Conservation (phyloP, 129 eudicot species). For the Scalesia atractyloides region DNA sequence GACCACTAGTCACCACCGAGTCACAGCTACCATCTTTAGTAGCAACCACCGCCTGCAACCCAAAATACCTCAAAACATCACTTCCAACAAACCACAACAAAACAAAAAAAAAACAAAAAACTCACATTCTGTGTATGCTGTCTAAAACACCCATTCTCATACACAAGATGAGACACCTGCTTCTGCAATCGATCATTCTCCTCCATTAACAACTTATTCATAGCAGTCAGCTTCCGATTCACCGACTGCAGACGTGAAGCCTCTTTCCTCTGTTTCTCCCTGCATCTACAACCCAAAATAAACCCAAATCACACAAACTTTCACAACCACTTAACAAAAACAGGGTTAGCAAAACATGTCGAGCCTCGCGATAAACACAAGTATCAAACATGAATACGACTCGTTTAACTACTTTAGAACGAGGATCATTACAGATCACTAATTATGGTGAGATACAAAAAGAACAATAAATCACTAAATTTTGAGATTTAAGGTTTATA, state of each 20-base stretch:
- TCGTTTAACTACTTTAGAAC: too few relatives aligned
- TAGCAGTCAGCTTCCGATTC: conserved; percentile 87
- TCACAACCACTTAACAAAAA: neutral
- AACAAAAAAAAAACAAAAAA: neutral
- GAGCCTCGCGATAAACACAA: too few relatives aligned
- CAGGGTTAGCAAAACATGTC: too few relatives aligned
- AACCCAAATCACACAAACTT: neutral
- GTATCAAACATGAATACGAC: too few relatives aligned
- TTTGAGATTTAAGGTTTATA: too few relatives aligned
- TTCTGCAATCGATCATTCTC: conserved; percentile 97
- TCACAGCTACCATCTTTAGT: conserved; percentile 89
- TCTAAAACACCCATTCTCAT: conserved; percentile 88
- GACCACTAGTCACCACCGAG: conserved; percentile 97
- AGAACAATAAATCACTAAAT: too few relatives aligned
- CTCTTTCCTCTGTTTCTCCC: conserved; percentile 97
- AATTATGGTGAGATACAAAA: too few relatives aligned
- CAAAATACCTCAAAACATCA: neutral
- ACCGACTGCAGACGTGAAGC: conserved; percentile 92
- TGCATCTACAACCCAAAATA: conserved; percentile 49
- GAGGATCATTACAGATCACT: too few relatives aligned
- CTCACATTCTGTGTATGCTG: conserved; percentile 77
- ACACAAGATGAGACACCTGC: conserved; percentile 91
- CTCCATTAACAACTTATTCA: conserved; percentile 97
- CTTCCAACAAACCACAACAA: neutral
- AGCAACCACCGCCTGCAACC: conserved; percentile 54